Base-by-base conservation (phyloP, 2,329 filamentous ascomycete genomes). In the Fusarium lyarnte region DNA sequence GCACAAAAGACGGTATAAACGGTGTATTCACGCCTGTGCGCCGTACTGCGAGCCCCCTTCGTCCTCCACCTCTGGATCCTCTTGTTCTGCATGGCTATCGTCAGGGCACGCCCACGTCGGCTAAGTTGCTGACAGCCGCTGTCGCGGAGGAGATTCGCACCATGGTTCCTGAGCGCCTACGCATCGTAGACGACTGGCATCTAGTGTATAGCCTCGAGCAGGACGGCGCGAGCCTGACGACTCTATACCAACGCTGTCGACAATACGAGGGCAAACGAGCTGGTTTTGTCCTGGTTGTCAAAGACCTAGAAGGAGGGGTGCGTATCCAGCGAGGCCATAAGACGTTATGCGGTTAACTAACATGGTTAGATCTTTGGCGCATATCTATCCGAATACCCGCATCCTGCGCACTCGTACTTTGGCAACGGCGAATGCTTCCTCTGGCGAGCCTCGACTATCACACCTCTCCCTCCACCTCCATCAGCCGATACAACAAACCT, bases 381-480 rank as follows among this genome's bases (percentile, higher is more conserved):
- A 58, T 98, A 98, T 81, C 89, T 98, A 59, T 97, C 94, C 58
- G 95, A 99, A 80, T 87, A 93, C 55, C 95, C 95, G 16, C 93
- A 92, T 75, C 93, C 94, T 0, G 86, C 90, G 3, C 84, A 94
- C 5, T 93, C 95, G 72, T 99, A 97, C 85, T 99, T 93, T 81
- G 96, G 96, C 77, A 98, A 94, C 17, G 96, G 96, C 77, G 96
- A 99, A 82, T 98, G 95, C 82, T 99, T 92, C 53, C 88, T 91
- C 68, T 91, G 89, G 79, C 82, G 90, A 23, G 88, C 89, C 36
- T 91, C 89, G 3, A 85, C 86, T 19, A 79, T 91, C 33, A 85
- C 88, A 12, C 89, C 85, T 41, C 80, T 88, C 3, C 83, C 87
- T 6, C 85, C 83, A 5, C 86, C 86, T 10, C 85, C 86, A 0